Evolutionary conservation across 371 early-diverging fungal species (phyloP).

Genomic region (Circinella umbellata): DNA sequence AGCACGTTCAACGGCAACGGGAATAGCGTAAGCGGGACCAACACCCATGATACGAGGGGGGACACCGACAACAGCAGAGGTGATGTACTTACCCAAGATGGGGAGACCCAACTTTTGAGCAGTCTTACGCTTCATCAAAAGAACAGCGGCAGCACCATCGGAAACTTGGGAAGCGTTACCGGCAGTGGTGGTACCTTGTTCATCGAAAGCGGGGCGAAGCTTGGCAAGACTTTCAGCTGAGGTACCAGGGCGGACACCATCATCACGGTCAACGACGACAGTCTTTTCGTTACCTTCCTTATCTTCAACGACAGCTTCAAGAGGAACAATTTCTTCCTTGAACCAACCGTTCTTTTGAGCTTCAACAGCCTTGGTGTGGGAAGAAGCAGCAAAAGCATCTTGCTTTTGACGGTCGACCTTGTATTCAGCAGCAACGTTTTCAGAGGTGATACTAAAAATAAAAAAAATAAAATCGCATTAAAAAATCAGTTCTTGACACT

Average conservation of each 20-base stretch:
- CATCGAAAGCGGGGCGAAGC: conserved; percentile 91
- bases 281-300: conserved; percentile 74
- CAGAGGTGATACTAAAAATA: conserved; percentile 80
- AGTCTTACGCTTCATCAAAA: conserved; percentile 92
- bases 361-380: conserved; percentile 79
- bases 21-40: conserved; percentile 95
- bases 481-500: too few relatives aligned
- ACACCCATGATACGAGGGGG: conserved; percentile 96
- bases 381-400: conserved; percentile 87
- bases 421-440: conserved; percentile 94
- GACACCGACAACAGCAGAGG: conserved; percentile 91
- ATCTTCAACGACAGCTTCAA: conserved; percentile 77
- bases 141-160: conserved; percentile 98
- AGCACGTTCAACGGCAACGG: conserved; percentile 84
- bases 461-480: background rate
- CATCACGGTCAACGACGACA: conserved; percentile 79
- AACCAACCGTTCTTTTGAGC: conserved; percentile 94
- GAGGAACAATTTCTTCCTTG: conserved; percentile 92
- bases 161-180: conserved; percentile 99
- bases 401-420: conserved; percentile 82
- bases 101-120: conserved; percentile 91
- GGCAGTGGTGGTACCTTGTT: conserved; percentile 91
- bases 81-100: conserved; percentile 89
- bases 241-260: conserved; percentile 90
- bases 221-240: conserved; percentile 83